Percentiles rank a stretch among this genome's conserved stretches.
phyloP scores from a whole-genome alignment of 768 basidiomycete genomes.

The Xerocomellus amylosporus region DNA sequence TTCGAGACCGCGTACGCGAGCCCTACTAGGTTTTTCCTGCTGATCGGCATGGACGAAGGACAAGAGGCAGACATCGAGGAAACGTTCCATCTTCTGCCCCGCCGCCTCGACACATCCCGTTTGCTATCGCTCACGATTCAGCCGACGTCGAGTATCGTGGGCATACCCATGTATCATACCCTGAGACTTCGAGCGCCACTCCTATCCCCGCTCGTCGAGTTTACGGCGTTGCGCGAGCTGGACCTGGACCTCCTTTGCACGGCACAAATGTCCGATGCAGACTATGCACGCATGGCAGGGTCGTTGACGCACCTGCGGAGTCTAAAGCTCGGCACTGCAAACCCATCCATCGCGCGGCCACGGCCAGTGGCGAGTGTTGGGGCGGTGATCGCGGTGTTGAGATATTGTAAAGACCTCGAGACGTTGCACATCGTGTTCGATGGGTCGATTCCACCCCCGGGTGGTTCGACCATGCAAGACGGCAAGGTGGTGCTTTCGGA shows the following conservation, averaged over 20 bases:
- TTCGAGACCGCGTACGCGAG: conserved; percentile 9
- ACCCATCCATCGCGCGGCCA: not conserved
- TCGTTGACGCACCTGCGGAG: conserved; percentile 9
- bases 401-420: conserved; percentile 10
- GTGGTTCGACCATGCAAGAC: not conserved
- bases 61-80: not conserved
- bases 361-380: conserved; percentile 7
- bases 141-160: not conserved
- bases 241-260: conserved; percentile 18
- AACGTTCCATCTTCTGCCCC: conserved; percentile 10
- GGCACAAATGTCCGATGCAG: conserved; percentile 5
- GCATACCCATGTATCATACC: not conserved
- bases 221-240: conserved; percentile 12
- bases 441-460: conserved; percentile 3
- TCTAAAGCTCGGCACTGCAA: conserved; percentile 17
- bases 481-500: not conserved
- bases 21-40: conserved; percentile 7
- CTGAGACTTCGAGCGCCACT: conserved; percentile 1
- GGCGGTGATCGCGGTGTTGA: conserved; percentile 16
- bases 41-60: conserved; percentile 6
- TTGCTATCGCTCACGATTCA: conserved; percentile 6
- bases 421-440: conserved; percentile 20
- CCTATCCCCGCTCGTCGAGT: conserved; percentile 10
- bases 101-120: conserved; percentile 11
- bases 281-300: conserved; percentile 9